phyloP scores from a whole-genome alignment of 495 filamentous ascomycete genomes.

The Trypethelium eluteriae region DNA sequence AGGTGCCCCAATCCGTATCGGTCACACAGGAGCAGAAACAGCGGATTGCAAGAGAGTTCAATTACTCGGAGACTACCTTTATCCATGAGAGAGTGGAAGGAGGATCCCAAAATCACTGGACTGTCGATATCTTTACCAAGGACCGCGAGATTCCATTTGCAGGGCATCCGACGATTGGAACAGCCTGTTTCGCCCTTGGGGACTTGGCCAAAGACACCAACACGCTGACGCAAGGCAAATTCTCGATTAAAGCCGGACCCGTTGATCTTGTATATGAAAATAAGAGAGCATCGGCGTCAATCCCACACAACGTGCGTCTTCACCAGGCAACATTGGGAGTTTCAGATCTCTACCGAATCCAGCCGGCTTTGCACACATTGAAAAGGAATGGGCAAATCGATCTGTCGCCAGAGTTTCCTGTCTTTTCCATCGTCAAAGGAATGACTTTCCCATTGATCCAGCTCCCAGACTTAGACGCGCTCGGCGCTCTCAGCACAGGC shows the following conservation, averaged over 20 bases:
- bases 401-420: conserved; percentile 30
- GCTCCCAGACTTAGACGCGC: conserved; percentile 39
- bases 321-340: conserved; percentile 41
- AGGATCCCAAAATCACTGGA: conserved; percentile 25
- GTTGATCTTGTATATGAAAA: conserved; percentile 43
- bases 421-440: conserved; percentile 60
- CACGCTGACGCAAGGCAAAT: conserved; percentile 19
- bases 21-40: conserved; percentile 49
- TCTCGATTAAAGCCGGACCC: conserved; percentile 55
- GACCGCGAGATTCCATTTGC: conserved; percentile 60
- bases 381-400: conserved; percentile 29
- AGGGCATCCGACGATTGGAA: conserved; percentile 71
- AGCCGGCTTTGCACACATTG: conserved; percentile 20
- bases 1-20: conserved; percentile 37
- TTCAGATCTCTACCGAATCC: conserved; percentile 24
- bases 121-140: conserved; percentile 62
- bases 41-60: conserved; percentile 68
- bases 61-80: conserved; percentile 78
- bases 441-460: conserved; percentile 57
- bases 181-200: conserved; percentile 45
- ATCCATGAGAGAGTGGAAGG: conserved; percentile 43
- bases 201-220: conserved; percentile 14
- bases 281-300: conserved; percentile 44
- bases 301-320: conserved; percentile 60
- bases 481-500: not conserved